These are phyloP conservation scores for Pseudognaphalium luteoalbum DNA, from an alignment of 129 eudicot species.

Conservation along the genomic window DNA sequence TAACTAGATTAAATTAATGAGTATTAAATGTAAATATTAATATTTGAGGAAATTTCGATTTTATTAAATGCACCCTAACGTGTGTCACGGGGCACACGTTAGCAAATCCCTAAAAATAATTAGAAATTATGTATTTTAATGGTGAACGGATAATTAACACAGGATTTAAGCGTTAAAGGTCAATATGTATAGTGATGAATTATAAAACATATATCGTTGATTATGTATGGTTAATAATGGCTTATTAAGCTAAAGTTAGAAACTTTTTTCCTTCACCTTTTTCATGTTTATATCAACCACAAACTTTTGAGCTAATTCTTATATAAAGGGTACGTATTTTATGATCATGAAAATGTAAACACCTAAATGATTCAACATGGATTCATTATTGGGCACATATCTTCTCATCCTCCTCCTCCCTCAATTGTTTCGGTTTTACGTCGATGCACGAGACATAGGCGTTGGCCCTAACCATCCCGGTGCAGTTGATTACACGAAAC, in stretches of 20 bases:
- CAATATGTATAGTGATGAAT: background rate
- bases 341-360: slow-evolving; percentile 2
- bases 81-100: too few species aligned
- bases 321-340: slow-evolving; percentile 27
- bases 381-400: slow-evolving; percentile 23
- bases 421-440: slow-evolving; percentile 10
- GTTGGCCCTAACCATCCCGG: slow-evolving; percentile 8
- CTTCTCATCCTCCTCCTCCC: slow-evolving; percentile 15
- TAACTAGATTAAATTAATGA: too few species aligned
- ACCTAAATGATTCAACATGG: slow-evolving; percentile 26
- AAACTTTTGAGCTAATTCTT: slow-evolving; percentile 2
- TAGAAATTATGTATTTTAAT: too few species aligned
- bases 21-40: too few species aligned
- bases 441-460: slow-evolving; percentile 19
- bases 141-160: background rate
- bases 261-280: background rate
- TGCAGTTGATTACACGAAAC: slow-evolving; percentile 27
- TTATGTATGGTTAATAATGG: background rate
- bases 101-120: too few species aligned
- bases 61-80: too few species aligned
- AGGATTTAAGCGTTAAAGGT: background rate
- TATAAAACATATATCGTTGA: background rate
- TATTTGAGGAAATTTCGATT: too few species aligned
- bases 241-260: slow-evolving; percentile 30
- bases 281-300: slow-evolving; percentile 22